Percentiles rank a stretch among this genome's conserved stretches.
Evolutionary conservation across 2,329 filamentous ascomycete genomes (phyloP).

Genomic region (Tricladium varicosporioides): DNA sequence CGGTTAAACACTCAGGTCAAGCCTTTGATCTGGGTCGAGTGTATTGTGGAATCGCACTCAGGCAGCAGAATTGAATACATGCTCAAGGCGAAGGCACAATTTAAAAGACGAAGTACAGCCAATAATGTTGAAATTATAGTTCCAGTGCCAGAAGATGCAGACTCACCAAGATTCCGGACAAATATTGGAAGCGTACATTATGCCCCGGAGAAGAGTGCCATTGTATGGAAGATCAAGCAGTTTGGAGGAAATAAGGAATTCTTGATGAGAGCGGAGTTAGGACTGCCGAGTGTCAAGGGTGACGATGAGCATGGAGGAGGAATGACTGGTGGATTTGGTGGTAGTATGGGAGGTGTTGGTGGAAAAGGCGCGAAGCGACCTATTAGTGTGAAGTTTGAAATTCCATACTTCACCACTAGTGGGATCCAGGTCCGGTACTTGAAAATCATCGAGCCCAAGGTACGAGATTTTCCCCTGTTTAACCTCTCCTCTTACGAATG

Average conservation of each 20-base stretch:
- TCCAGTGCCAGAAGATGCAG: conserved; percentile 94
- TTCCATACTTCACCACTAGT: conserved; percentile 99
- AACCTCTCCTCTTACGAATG: background rate
- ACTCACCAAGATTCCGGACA: conserved; percentile 92
- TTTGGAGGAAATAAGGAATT: conserved; percentile 99
- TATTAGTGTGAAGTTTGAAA: conserved; percentile 99
- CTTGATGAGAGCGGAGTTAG: conserved; percentile 94
- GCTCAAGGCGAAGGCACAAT: conserved; percentile 96
- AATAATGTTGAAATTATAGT: conserved; percentile 99
- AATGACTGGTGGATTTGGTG: conserved; percentile 96
- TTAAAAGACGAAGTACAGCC: conserved; percentile 94
- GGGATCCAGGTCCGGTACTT: conserved; percentile 97
- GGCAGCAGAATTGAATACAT: conserved; percentile 97
- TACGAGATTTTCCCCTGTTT: conserved; percentile 42
- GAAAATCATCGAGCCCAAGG: conserved; percentile 99
- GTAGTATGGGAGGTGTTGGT: conserved; percentile 91
- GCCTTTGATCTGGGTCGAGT: conserved; percentile 98
- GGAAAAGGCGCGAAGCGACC: conserved; percentile 87
- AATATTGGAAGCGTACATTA: conserved; percentile 98
- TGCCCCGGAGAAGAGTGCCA: conserved; percentile 93
- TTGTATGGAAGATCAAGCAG: conserved; percentile 99
- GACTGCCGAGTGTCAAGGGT: conserved; percentile 87
- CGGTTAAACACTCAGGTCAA: conserved; percentile 98
- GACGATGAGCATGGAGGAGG: conserved; percentile 94
- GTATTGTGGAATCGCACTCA: conserved; percentile 92